phyloP scores from a whole-genome alignment of 2,329 filamentous ascomycete species.

The Scedosporium boydii region DNA sequence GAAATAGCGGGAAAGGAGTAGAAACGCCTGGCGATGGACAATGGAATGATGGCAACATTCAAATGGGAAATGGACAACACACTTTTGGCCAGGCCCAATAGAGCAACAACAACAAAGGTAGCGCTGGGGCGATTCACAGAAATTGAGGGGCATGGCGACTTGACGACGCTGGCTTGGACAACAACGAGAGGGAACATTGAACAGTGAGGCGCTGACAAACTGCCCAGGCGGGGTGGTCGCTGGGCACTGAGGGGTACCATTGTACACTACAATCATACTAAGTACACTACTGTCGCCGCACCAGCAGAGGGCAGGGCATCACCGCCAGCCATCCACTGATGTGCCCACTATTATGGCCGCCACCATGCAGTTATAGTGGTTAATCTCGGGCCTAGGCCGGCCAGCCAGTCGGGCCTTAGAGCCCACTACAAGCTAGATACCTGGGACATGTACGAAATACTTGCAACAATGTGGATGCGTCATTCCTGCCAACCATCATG shows the following conservation, averaged over 20 bases:
- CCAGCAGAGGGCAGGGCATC: too few species aligned
- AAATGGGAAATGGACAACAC: conserved; percentile 3
- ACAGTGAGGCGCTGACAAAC: not conserved
- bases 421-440: not conserved
- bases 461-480: not conserved
- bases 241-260: too few species aligned
- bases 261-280: too few species aligned
- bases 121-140: not conserved
- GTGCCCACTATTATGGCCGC: too few species aligned
- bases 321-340: too few species aligned
- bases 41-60: conserved; percentile 6
- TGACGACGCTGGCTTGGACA: too few species aligned
- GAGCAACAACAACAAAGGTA: not conserved
- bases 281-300: too few species aligned
- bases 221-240: too few species aligned
- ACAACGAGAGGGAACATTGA: not conserved
- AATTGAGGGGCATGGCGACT: not conserved
- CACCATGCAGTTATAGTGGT: too few species aligned
- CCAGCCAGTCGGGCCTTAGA: not conserved
- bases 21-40: conserved; percentile 9
- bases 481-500: not conserved
- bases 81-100: not conserved
- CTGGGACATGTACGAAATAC: not conserved
- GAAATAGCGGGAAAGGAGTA: conserved; percentile 18
- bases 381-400: not conserved